phyloP scores from a whole-genome alignment of 1,139 yeast genomes.

The Casaregolazyma lundiana region DNA sequence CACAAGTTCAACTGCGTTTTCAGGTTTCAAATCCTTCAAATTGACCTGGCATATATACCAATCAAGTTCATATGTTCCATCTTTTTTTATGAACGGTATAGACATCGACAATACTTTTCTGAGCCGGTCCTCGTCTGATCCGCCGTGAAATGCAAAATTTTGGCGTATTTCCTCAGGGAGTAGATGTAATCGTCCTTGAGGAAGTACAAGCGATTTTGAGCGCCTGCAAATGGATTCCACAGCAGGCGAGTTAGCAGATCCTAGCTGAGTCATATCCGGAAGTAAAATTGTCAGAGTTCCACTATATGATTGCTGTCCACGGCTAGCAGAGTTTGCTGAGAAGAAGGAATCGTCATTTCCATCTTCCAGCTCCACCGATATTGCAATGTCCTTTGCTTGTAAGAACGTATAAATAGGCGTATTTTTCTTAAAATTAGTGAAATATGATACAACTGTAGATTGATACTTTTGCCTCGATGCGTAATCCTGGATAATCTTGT shows the following conservation, averaged over 20 bases:
- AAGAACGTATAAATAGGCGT: conserved; percentile 1
- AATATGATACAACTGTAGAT: not conserved
- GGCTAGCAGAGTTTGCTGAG: not conserved
- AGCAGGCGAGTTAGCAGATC: conserved; percentile 1
- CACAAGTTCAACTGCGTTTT: not conserved
- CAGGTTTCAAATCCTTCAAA: not conserved
- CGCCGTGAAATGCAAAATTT: not conserved
- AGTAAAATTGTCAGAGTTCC: conserved; percentile 10
- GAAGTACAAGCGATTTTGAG: conserved; percentile 9
- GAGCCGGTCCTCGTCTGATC: not conserved
- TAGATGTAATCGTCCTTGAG: conserved; percentile 7
- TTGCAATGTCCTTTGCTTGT: conserved; percentile 17
- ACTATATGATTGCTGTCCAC: not conserved
- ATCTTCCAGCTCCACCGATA: conserved; percentile 14
- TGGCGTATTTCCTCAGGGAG: conserved; percentile 3
- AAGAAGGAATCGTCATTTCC: not conserved
- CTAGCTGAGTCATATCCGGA: conserved; percentile 12
- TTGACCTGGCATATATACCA: conserved; percentile 3
- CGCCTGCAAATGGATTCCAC: conserved; percentile 8
- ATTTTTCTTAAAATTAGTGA: not conserved
- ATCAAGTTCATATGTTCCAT: not conserved
- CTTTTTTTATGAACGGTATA: not conserved
- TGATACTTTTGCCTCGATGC: not conserved
- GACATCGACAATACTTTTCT: not conserved
- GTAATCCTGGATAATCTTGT: conserved; percentile 7